These are phyloP conservation scores for Vigna nakashimae DNA, from an alignment of 306 rosid species.

Conservation along the genomic window DNA sequence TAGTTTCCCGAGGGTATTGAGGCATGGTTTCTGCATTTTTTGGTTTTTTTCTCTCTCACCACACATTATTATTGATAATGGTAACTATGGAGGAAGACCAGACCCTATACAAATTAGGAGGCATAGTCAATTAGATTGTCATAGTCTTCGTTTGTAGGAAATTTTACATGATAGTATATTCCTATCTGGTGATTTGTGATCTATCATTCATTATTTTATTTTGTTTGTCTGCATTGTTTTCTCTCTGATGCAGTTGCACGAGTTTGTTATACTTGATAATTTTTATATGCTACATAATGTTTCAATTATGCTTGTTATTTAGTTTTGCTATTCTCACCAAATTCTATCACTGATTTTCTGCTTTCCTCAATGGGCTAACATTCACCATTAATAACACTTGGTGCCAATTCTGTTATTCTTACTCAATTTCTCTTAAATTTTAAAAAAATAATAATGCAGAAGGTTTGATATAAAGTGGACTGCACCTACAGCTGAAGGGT, in stretches of 20 bases:
- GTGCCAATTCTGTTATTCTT: conserved; percentile 22
- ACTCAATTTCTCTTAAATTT: conserved; percentile 11
- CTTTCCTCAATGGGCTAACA: background rate
- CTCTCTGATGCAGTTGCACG: background rate
- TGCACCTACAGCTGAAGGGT: conserved; percentile 89
- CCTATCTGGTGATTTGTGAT: background rate
- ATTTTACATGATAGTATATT: background rate
- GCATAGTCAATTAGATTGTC: background rate
- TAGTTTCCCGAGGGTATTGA: background rate
- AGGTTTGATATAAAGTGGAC: conserved; percentile 87
- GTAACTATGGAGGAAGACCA: background rate
- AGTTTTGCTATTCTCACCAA: background rate
- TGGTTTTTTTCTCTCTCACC: background rate
- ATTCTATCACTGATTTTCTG: background rate
- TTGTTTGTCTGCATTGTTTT: background rate
- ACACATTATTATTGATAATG: background rate
- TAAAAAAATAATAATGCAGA: conserved; percentile 49
- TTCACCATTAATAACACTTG: background rate
- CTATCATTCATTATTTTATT: background rate
- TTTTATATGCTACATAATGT: background rate
- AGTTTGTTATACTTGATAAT: background rate
- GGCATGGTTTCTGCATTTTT: background rate
- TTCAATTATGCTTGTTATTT: background rate
- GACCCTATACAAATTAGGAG: background rate
- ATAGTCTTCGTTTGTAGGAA: background rate